A percentile compares a stretch with the other conserved stretches of the same genome.
Evolutionary conservation across 345 rosid species (phyloP).

Genomic region (Salix koriyanagi): DNA sequence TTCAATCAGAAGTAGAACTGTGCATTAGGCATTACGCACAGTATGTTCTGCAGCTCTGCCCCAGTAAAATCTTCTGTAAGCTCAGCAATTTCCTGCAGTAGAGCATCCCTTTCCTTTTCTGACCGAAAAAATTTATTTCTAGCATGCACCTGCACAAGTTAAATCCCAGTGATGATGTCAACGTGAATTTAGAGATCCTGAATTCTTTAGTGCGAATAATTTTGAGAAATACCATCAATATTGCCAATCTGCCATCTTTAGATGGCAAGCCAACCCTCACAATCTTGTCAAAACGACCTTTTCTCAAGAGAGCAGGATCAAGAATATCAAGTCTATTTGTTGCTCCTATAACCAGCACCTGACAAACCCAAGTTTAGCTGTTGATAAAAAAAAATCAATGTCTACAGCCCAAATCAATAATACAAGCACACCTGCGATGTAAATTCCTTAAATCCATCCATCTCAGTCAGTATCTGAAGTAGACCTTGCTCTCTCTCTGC

Average conservation of each 20-base stretch:
- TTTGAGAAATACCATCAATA: constrained; percentile 56
- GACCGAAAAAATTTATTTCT: constrained; percentile 84
- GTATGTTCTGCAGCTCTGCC: constrained; percentile 94
- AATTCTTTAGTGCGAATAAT: not conserved
- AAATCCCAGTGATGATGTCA: constrained; percentile 12
- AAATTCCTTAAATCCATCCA: constrained; percentile 93
- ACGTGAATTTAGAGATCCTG: constrained; percentile 6
- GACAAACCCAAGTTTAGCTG: constrained; percentile 30
- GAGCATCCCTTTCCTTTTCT: constrained; percentile 67
- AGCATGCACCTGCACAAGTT: constrained; percentile 71
- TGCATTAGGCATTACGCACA: constrained; percentile 37
- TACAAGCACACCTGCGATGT: constrained; percentile 68
- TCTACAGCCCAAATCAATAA: constrained; percentile 4
- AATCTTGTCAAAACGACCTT: constrained; percentile 96
- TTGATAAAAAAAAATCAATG: not conserved
- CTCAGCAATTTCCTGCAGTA: constrained; percentile 76
- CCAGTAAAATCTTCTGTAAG: constrained; percentile 87
- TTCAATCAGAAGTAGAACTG: constrained; percentile 3
- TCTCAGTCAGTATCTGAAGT: constrained; percentile 93
- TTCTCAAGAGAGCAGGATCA: constrained; percentile 93
- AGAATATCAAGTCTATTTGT: constrained; percentile 93
- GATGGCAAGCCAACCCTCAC: constrained; percentile 95
- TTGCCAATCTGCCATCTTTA: constrained; percentile 86
- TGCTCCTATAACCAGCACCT: constrained; percentile 96
- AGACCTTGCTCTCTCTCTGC: constrained; percentile 98